Percentiles rank a stretch among this genome's conserved stretches.
Conservation (phyloP, 163 green algal species). For the Coccomyxa subellipsoidea region DNA sequence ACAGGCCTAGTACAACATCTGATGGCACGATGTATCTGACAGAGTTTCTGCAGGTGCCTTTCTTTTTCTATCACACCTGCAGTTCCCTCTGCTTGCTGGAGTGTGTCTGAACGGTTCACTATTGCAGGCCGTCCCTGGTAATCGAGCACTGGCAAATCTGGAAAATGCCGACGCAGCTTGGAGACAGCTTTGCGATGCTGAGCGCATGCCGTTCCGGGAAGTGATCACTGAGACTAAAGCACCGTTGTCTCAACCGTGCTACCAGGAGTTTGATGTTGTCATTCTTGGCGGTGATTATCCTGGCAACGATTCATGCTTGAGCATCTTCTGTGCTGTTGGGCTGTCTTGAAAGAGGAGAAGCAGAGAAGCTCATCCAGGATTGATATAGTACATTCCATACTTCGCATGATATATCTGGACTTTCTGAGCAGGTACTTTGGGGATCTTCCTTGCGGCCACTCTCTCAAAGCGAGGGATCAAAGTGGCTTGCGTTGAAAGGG, state of each 20-base stretch:
- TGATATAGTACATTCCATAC: too few relatives aligned
- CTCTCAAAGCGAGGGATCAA: constrained; percentile 23
- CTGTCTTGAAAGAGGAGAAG: too few relatives aligned
- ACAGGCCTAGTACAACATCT: background rate
- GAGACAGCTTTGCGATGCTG: constrained; percentile 12
- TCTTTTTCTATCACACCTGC: background rate
- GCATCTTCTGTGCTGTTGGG: too few relatives aligned
- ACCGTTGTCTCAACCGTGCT: background rate
- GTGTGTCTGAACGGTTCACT: background rate
- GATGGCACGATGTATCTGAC: background rate
- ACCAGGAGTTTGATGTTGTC: constrained; percentile 23
- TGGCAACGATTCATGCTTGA: too few relatives aligned
- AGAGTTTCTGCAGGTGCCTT: background rate
- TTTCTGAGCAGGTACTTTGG: constrained; percentile 34
- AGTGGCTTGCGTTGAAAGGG: constrained; percentile 41
- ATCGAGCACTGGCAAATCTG: background rate
- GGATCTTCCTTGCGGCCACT: constrained; percentile 39
- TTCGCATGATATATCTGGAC: background rate
- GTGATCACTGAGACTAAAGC: constrained; percentile 7
- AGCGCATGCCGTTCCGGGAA: background rate
- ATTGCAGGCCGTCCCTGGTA: background rate
- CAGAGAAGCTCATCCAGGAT: too few relatives aligned
- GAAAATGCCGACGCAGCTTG: constrained; percentile 11
- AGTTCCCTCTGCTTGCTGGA: background rate
- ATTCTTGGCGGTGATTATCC: constrained; percentile 24